Base-by-base conservation (phyloP, 2,329 filamentous ascomycete genomes). In the Dothistroma septosporum region DNA sequence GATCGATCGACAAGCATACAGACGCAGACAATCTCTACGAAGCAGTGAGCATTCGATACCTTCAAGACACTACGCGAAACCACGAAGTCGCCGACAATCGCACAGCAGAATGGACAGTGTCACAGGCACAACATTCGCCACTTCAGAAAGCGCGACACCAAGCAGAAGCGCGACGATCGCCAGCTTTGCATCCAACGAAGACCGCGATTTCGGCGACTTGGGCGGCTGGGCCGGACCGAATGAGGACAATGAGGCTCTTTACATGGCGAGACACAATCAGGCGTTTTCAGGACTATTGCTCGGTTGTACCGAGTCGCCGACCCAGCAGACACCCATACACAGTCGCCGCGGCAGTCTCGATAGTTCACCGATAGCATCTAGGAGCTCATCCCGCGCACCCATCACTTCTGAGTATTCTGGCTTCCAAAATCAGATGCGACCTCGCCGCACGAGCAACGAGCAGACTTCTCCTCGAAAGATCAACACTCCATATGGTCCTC, bases 131-230 rank as follows among this genome's bases (percentile, higher is more conserved):
- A 14, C 50, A 11, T 14, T 11, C 2, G 9, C 16, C 31, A 31
- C n/a, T 4, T 11, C 50, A 6, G 22, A 10, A 50, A 31, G 47
- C 10, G 28, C 9, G 11, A 53, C 31, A 35, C 12, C 33, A 12
- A 53, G 50, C 50, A 12, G 31, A 21, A 19, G 14, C 50, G 31
- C 16, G 35, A 53, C 50, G 19, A 31, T 53, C 31, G 50, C 50
- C 31, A 32, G 22, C 24, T 35, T 53, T 53, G 50, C 50, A 16
- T 53, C 50, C 7, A 35, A 53, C 4, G 4, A 35, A 9, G 31
- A 53, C 11, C 50, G 50, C 19, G 50, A 53, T n/a, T 53, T 53
- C n/a, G 50, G 50, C 12, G 50, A 53, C 31, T 33, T 35, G 24
- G 50, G 50, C 21, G 50, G 50, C 14, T 53, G 50, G 50, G 50